phyloP scores from a whole-genome alignment of 139 green algal genomes.

The Microglena sp. region DNA sequence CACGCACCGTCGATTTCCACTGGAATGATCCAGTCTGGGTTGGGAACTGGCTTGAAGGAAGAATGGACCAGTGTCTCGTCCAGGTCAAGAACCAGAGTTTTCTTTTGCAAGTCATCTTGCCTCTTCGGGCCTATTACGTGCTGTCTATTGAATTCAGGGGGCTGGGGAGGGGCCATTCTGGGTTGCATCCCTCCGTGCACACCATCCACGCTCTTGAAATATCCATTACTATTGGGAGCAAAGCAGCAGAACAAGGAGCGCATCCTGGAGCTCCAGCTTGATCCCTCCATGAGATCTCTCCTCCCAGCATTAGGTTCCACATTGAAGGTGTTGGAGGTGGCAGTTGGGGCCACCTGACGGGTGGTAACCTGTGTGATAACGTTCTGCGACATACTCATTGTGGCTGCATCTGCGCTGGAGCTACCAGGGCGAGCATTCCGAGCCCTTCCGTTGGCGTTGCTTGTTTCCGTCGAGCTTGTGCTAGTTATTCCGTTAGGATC shows the following conservation, averaged over 20 bases:
- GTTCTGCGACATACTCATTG: no score
- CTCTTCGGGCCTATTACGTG: constrained; percentile 27
- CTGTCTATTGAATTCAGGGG: background rate
- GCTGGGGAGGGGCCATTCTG: background rate
- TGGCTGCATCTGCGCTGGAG: no score
- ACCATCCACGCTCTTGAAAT: constrained; percentile 13
- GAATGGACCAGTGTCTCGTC: constrained; percentile 98
- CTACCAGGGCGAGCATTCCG: no score
- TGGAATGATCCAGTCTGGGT: constrained; percentile 51
- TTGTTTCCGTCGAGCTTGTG: no score
- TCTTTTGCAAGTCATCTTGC: constrained; percentile 46
- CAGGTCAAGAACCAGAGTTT: constrained; percentile 81
- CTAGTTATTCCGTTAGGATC: no score
- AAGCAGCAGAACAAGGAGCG: constrained; percentile 28
- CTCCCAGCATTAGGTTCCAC: background rate
- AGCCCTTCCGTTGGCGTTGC: no score
- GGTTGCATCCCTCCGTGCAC: background rate
- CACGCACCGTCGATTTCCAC: constrained; percentile 81
- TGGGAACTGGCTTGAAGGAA: constrained; percentile 85
- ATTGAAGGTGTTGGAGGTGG: background rate
- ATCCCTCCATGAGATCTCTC: no score
- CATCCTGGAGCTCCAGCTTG: constrained; percentile 4
- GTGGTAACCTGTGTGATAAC: constrained; percentile 6
- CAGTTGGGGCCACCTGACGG: background rate
- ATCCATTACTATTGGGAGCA: constrained; percentile 19